Conservation (phyloP, 2,329 filamentous ascomycete genomes). For the Alternaria brassicicola region DNA sequence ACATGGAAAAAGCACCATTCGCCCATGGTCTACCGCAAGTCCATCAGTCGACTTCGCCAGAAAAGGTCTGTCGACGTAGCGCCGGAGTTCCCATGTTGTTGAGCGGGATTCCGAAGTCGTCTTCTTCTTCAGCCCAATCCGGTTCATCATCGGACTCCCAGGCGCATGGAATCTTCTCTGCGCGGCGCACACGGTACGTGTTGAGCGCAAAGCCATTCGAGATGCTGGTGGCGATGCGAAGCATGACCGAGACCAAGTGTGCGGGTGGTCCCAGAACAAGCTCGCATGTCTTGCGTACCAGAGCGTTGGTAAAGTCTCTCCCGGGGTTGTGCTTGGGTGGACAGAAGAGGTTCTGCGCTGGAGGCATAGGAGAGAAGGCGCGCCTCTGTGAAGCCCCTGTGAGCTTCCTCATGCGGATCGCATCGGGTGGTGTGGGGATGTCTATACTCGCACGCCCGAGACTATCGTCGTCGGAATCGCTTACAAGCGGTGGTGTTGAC, state of each 20-base stretch:
- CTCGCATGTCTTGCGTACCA: slow-evolving; percentile 78
- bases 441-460: slow-evolving; percentile 48
- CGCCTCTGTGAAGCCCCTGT: slow-evolving; percentile 64
- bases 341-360: slow-evolving; percentile 69
- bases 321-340: slow-evolving; percentile 52
- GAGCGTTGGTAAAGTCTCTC: slow-evolving; percentile 56
- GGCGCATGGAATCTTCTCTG: slow-evolving; percentile 56
- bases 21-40: slow-evolving; percentile 6
- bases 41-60: slow-evolving; percentile 37
- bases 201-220: slow-evolving; percentile 54
- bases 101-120: slow-evolving; percentile 63
- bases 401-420: slow-evolving; percentile 46
- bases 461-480: slow-evolving; percentile 53
- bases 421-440: slow-evolving; percentile 50
- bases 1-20: slow-evolving; percentile 10
- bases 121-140: slow-evolving; percentile 60
- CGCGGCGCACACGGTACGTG: slow-evolving; percentile 41
- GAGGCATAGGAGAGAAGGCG: slow-evolving; percentile 70
- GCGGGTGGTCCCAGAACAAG: slow-evolving; percentile 81
- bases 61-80: slow-evolving; percentile 28
- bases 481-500: slow-evolving; percentile 54
- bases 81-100: slow-evolving; percentile 34
- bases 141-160: slow-evolving; percentile 64
- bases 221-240: slow-evolving; percentile 80
- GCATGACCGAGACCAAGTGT: slow-evolving; percentile 77